Evolutionary conservation across 1,284 basidiomycete species (phyloP), one percentile per base, ranked within the genome.

Genomic region (Mycena citricolor): DNA sequence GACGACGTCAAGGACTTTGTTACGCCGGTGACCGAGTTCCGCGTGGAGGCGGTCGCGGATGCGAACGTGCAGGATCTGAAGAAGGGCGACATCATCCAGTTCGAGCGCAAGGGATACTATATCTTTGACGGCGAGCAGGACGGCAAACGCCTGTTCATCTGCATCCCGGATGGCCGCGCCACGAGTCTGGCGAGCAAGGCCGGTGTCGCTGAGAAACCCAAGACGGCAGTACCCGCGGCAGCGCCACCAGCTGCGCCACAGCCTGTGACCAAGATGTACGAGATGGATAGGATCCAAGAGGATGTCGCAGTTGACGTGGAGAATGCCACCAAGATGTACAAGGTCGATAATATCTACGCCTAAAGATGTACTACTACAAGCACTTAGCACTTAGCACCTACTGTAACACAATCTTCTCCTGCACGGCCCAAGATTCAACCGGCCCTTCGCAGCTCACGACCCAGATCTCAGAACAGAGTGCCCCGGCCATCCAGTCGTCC

Each of bases 41-140:
- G 81, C 56, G 79, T 83, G 54, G 78, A 79, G 25, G 92, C 90
- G 3, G 61, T 86, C 35, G 88, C 90, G 16, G 89, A 93, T 62
- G 81, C 83, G 39, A 92, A 93, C 59, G 83, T 95, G 16, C 68
- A 71, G 24, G 72, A 74, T 37, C 74, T 95, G 34, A 79, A 76
- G 59, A 81, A 82, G 63, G 90, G 92, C 20, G 90, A 93, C 56
- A 88, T 90, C 57, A 90, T 99, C 54, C 97, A 99, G 68, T 99
- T 99, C 59, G 97, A 99, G 74, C 78, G 97, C 60, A 99, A 98
- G 66, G 97, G 97, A 11, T 99, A 95, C 69, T 97, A 85, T 66
- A 87, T 94, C 60, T 86, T 83, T 57, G 94, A 94, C 58, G 80
- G 81, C 20, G 71, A 74, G 36, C 73, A 68, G 48, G 74, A 71